Conservation (phyloP, 2,329 filamentous ascomycete species). For the Paecilomyces niveus region DNA sequence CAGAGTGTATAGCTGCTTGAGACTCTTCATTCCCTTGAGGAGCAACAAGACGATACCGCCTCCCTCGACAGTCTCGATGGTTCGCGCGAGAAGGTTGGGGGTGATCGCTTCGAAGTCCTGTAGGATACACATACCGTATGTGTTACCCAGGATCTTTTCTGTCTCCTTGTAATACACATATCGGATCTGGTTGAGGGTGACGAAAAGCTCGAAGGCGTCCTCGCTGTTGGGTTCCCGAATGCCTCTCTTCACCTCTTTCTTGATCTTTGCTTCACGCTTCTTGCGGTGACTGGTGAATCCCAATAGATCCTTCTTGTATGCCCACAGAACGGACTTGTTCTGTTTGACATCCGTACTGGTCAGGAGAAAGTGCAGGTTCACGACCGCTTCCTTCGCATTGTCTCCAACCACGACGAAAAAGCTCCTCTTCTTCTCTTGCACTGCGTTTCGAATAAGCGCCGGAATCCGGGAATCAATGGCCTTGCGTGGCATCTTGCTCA, state of each 20-base stretch:
- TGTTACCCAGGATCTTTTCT: slow-evolving; percentile 96
- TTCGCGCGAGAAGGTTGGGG: slow-evolving; percentile 89
- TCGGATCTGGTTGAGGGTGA: slow-evolving; percentile 91
- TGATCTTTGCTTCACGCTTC: slow-evolving; percentile 97
- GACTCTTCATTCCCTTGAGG: slow-evolving; percentile 90
- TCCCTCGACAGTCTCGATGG: slow-evolving; percentile 95
- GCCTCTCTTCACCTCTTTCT: slow-evolving; percentile 94
- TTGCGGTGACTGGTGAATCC: slow-evolving; percentile 94
- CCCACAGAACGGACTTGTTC: slow-evolving; percentile 95
- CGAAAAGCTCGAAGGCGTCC: slow-evolving; percentile 95
- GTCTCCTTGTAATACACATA: slow-evolving; percentile 99
- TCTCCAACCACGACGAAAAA: slow-evolving; percentile 98
- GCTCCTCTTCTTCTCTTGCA: slow-evolving; percentile 91
- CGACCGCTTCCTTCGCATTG: slow-evolving; percentile 90
- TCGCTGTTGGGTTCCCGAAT: slow-evolving; percentile 86
- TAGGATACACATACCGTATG: slow-evolving; percentile 95
- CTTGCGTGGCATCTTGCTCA: slow-evolving; percentile 35
- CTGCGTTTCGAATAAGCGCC: slow-evolving; percentile 82
- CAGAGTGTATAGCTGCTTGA: slow-evolving; percentile 94
- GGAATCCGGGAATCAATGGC: slow-evolving; percentile 81
- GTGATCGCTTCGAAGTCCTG: slow-evolving; percentile 98
- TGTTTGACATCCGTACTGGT: slow-evolving; percentile 83
- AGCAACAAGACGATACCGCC: slow-evolving; percentile 85
- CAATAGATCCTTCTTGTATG: slow-evolving; percentile 95
- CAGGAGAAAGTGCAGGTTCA: slow-evolving; percentile 90